Conservation (phyloP, 805 yeast genomes). For the Starmera pachycereana region DNA sequence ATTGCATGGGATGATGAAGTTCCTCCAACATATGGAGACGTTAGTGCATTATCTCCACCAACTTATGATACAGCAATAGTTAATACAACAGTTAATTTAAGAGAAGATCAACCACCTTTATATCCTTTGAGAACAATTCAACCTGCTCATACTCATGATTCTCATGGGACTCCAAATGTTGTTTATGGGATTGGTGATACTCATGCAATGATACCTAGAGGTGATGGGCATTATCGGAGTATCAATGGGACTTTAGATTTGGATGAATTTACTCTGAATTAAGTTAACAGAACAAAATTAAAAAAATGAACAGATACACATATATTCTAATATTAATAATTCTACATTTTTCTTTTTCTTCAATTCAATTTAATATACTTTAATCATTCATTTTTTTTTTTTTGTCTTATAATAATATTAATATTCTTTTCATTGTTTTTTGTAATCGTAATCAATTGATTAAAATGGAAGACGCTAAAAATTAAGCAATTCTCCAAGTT, state of each 20-base stretch:
- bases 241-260: constrained; percentile 16
- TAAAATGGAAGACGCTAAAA: neutral
- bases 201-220: constrained; percentile 24
- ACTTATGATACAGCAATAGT: constrained; percentile 39
- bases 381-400: too few species aligned
- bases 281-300: too few species aligned
- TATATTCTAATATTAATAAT: too few species aligned
- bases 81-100: constrained; percentile 4
- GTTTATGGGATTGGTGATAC: constrained; percentile 35
- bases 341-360: too few species aligned
- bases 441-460: too few species aligned
- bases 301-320: too few species aligned
- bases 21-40: constrained; percentile 90
- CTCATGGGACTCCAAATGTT: constrained; percentile 23
- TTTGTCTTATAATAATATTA: too few species aligned
- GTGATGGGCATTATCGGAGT: constrained; percentile 13
- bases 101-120: constrained; percentile 16
- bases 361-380: too few species aligned
- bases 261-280: constrained; percentile 1
- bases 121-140: constrained; percentile 14
- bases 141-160: constrained; percentile 15
- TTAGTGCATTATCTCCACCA: constrained; percentile 80
- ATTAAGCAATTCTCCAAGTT: constrained; percentile 32
- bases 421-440: too few species aligned
- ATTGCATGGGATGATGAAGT: constrained; percentile 99